A percentile compares a stretch with the other conserved stretches of the same genome.
Conservation (phyloP, 805 yeast genomes). For the Grigorovia humatica region DNA sequence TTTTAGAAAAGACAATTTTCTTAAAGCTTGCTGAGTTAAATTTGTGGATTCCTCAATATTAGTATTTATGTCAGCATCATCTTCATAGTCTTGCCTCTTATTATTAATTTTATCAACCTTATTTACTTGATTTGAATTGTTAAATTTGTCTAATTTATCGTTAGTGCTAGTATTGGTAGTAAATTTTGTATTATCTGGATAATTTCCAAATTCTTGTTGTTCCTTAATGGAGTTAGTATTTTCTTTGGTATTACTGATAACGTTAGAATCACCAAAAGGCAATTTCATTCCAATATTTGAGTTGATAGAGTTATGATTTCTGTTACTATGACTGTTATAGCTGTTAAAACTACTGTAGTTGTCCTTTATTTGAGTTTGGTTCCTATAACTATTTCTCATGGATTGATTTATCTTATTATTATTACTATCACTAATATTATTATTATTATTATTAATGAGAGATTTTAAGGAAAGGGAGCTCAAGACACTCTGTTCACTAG, state of each 20-base stretch:
- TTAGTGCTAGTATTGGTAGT: not conserved
- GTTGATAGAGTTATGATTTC: slow-evolving; percentile 1
- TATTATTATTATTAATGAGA: slow-evolving; percentile 22
- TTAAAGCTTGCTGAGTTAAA: slow-evolving; percentile 33
- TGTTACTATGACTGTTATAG: not conserved
- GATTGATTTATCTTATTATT: slow-evolving; percentile 31
- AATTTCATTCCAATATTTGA: slow-evolving; percentile 20
- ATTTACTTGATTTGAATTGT: not conserved
- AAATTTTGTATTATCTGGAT: not conserved
- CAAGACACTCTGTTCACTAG: slow-evolving; percentile 33
- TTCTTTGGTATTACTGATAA: too few species aligned
- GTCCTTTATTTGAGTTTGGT: too few species aligned
- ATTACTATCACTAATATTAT: not conserved
- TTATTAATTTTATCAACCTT: not conserved
- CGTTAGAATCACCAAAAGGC: slow-evolving; percentile 19
- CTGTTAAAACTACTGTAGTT: slow-evolving; percentile 31
- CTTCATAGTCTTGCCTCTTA: not conserved
- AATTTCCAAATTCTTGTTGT: not conserved
- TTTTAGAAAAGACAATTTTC: slow-evolving; percentile 27
- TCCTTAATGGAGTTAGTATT: not conserved
- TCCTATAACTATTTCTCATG: too few species aligned
- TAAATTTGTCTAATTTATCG: not conserved
- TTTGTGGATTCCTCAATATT: slow-evolving; percentile 15
- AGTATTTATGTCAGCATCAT: not conserved
- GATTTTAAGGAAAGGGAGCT: slow-evolving; percentile 57